Evolutionary conservation across 2,329 filamentous ascomycete species (phyloP).

Genomic region (Fonsecaea multimorphosa): DNA sequence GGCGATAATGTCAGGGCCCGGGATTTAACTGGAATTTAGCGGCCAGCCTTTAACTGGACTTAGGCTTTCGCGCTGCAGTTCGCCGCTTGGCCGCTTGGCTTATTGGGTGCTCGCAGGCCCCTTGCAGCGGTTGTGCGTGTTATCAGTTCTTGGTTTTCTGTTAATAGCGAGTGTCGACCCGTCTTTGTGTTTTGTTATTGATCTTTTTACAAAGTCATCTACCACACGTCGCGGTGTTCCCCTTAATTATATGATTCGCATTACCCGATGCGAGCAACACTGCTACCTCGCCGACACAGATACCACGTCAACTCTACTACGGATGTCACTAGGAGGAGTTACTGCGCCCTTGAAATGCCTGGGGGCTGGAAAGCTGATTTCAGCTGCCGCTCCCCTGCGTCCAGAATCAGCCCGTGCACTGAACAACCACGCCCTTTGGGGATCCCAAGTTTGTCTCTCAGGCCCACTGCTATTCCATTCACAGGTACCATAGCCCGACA

Average conservation of each 20-base stretch:
- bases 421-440: constrained; percentile 12
- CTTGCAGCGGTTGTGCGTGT: neutral
- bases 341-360: neutral
- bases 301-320: neutral
- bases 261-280: neutral
- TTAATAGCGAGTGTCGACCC: too few species aligned
- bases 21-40: constrained; percentile 1
- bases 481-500: constrained; percentile 7
- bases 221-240: neutral
- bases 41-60: constrained; percentile 4
- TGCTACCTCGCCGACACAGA: neutral
- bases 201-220: neutral
- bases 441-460: neutral
- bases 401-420: constrained; percentile 8
- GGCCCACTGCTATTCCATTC: constrained; percentile 13
- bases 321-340: neutral
- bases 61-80: neutral
- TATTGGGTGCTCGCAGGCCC: constrained; percentile 8
- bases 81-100: neutral
- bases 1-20: constrained; percentile 21
- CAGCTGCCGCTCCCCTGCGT: neutral
- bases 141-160: neutral
- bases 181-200: neutral
- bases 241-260: neutral
- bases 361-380: neutral